phyloP scores from a whole-genome alignment of 805 yeast genomes.

The Nakazawaea ishiwadae region DNA sequence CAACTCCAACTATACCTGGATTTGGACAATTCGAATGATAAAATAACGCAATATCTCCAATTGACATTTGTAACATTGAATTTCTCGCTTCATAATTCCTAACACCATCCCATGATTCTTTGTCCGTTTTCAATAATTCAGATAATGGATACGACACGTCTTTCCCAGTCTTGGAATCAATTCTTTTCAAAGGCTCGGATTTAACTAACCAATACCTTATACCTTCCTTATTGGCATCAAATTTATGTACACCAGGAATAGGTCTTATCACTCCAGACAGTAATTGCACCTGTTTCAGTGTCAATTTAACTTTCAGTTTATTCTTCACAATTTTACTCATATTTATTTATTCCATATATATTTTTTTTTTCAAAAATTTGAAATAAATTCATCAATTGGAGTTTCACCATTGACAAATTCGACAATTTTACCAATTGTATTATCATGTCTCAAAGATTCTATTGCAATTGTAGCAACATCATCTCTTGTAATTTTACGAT shows the following conservation, averaged over 20 bases:
- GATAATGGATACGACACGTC: slow-evolving; percentile 46
- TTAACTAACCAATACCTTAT: slow-evolving; percentile 47
- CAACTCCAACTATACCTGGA: slow-evolving; percentile 54
- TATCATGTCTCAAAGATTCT: slow-evolving; percentile 30
- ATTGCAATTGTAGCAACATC: slow-evolving; percentile 51
- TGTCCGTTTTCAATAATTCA: slow-evolving; percentile 32
- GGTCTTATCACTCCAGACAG: slow-evolving; percentile 5
- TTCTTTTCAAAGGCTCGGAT: slow-evolving; percentile 47
- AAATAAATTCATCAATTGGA: slow-evolving; percentile 17
- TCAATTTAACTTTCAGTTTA: not conserved
- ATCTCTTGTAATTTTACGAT: slow-evolving; percentile 34
- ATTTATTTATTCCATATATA: not conserved
- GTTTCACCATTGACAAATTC: slow-evolving; percentile 39
- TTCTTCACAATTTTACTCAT: not conserved
- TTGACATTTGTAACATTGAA: slow-evolving; percentile 41
- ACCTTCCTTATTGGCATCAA: slow-evolving; percentile 5
- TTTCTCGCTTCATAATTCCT: slow-evolving; percentile 55
- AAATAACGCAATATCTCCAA: slow-evolving; percentile 43
- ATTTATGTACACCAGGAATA: too few species aligned
- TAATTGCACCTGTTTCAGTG: not conserved
- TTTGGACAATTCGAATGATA: slow-evolving; percentile 51
- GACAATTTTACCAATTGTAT: slow-evolving; percentile 37
- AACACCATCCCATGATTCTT: slow-evolving; percentile 57
- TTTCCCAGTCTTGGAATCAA: slow-evolving; percentile 40
- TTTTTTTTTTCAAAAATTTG: not conserved